Base-by-base conservation (phyloP, 2,329 filamentous ascomycete species). In the Cladosporium sp. region DNA sequence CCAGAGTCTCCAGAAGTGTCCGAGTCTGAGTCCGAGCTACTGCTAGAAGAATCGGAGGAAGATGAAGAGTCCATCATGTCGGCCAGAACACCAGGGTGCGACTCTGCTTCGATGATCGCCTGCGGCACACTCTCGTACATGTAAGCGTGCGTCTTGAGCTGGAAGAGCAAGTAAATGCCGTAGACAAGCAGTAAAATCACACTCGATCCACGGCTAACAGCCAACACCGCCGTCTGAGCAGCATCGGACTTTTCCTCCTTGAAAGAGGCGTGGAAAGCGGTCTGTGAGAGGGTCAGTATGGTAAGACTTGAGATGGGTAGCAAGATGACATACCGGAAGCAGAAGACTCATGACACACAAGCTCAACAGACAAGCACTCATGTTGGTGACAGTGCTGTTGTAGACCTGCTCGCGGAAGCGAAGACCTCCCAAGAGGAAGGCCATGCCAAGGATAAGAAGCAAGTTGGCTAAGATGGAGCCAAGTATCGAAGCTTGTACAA, bases 371-470 rank as follows among this genome's bases (percentile, higher is more conserved):
- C 92, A 96, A 61, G 93, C 93, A 76, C 92, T 97, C 92, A 97
- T 97, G 77, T 97, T 93, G 0, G 93, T 97, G 66, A 97, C 92
- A 26, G 92, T 97, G 79, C 89, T 95, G 80, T 97, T 97, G 80
- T 97, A 97, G 68, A 97, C 89, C 82, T 97, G 93, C 81, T 97
- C 93, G 76, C 91, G 89, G 78, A 88, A 97, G 68, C 92, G 89
- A 64, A 97, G 81, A 69, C 93, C 93, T 74, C 93, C 93, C 28
- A 96, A 80, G 62, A 96, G 85, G 78, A 97, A 97, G 65, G 89
- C 89, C 92, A 97, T 97, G 73, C 93, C 93, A 71, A 97, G 80
- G 74, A 96, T 96, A 67, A 97, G 85, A 28, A 97, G 83, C 65
- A 97, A 80, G 74, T 97, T 97, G 69, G 93, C 90, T 69, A 97